Evolutionary conservation across 176 grass and related monocot species (phyloP), one percentile per base, ranked within the genome.

Genomic region (Bolboschoenus planiculmis): DNA sequence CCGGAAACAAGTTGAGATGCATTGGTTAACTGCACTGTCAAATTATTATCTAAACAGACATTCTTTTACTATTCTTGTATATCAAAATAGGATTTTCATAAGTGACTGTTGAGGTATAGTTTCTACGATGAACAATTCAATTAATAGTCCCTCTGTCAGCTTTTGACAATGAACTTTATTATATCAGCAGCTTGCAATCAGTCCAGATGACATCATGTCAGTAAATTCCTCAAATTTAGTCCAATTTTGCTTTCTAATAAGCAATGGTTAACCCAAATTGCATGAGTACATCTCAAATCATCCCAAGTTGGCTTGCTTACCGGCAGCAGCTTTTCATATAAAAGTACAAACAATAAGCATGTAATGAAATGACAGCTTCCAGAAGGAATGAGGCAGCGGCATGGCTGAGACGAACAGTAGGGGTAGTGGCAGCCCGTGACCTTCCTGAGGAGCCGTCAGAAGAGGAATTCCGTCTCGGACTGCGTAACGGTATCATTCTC

Each of bases 401-500:
- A 13, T 98, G 96, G 96, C 87, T 98, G 66, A 79, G 96, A 87
- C 92, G 82, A 83, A 91, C 43, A 11, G 90, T 98, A 26, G 96
- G 92, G 21, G 84, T 90, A 3, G 86, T 93, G 10, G 90, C 81
- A 33, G 88, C 88, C 58, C 94, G 80, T 20, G 92, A 95, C 85
- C 86, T 95, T 30, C 85, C 95, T 16, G 90, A 95, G 59, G 87
- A 93, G 67, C 95, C 95, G 3, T 90, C 95, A 2, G 92, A 98
- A 84, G 90, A 95, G 85, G 95, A 95, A 78, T 93, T 98, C 80
- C 88, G 85, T 53, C 87, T 85, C 34, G 90, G 87, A 2, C 56
- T 98, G 58, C 90, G 90, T 73, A 98, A 93, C 42, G 95, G 95
- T 15, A 94, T 97, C 75, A 78, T 91, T 81, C 92, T 97, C 66